phyloP scores from a whole-genome alignment of 176 grass and related monocot genomes.

The Zoysia japonica region DNA sequence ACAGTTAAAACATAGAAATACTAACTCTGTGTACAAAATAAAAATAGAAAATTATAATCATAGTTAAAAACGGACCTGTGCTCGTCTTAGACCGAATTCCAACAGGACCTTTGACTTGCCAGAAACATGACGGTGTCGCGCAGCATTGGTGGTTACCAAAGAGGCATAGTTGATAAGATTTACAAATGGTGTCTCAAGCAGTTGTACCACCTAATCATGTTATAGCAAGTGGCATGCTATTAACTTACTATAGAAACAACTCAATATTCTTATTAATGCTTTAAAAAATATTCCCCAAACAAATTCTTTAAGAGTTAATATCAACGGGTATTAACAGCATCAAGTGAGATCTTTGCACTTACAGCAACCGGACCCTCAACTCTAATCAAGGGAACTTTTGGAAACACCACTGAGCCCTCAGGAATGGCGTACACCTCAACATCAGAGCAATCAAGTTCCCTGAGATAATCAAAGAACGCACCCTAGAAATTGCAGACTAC shows the following conservation, averaged over 20 bases:
- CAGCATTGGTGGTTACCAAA: constrained; percentile 98
- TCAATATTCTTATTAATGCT: constrained; percentile 11
- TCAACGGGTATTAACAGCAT: constrained; percentile 19
- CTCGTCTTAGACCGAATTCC: constrained; percentile 98
- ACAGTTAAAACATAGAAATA: constrained; percentile 19
- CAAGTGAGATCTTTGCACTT: constrained; percentile 46
- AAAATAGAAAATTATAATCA: background rate
- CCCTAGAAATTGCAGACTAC: constrained; percentile 59
- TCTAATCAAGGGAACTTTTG: constrained; percentile 90
- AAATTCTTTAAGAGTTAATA: background rate
- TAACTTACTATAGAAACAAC: constrained; percentile 20
- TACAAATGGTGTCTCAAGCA: constrained; percentile 96
- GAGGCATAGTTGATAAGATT: constrained; percentile 99
- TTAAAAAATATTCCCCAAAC: constrained; percentile 17
- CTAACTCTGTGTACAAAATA: constrained; percentile 8
- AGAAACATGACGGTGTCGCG: constrained; percentile 80
- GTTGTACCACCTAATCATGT: constrained; percentile 76
- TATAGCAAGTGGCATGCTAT: constrained; percentile 21
- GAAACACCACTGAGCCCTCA: constrained; percentile 97
- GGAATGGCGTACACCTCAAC: constrained; percentile 94
- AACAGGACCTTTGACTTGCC: constrained; percentile 87
- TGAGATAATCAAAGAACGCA: constrained; percentile 89
- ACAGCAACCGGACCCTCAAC: constrained; percentile 95
- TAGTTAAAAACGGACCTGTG: constrained; percentile 53
- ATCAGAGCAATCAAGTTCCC: constrained; percentile 70